Base-by-base conservation (phyloP, 2,329 filamentous ascomycete genomes). In the Myriosclerotinia curreyana region DNA sequence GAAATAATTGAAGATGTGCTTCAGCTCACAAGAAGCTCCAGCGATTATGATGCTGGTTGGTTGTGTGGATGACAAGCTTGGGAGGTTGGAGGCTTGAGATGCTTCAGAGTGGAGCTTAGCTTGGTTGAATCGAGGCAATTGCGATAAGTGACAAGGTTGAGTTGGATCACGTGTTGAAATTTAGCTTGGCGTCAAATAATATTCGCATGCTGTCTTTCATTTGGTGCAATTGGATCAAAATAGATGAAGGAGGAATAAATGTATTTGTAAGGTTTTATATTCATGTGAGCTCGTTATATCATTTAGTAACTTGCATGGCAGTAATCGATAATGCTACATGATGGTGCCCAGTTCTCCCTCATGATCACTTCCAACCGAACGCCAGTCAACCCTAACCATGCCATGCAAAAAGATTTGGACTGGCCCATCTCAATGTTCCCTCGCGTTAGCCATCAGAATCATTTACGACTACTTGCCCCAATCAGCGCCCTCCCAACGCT, bases 401-500 rank as follows among this genome's bases (percentile, higher is more conserved):
- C 8, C 22, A 34, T 38, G 1, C 38, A 50, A 25, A 58, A n/a
- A 36, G n/a, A 14, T 46, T n/a, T 48, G 22, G 34, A 49, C 42
- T 48, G 22, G 34, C 40, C 31, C 40, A n/a, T 25, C 28, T 59
- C n/a, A 48, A 17, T 25, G 14, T 22, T 11, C 31, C 42, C 6
- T 34, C 40, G 40, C 40, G 6, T 48, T 17, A 20, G 4, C n/a
- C 14, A 31, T 36, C 20, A 17, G 15, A 25, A 46, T 56, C 12
- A 40, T 42, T 53, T 64, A 14, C 60, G 42, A 28, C 52, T 49
- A 42, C 66, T 68, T 59, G 80, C 82, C 17, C 83, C 84, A 60
- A 86, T 71, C 48, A 87, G 79, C 3, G 86, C 88, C 74, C 81
- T 87, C 5, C 88, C 88, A n/a, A 89, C 87, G 51, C 81, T 83